Conservation (phyloP, 805 yeast species). For the Pichia paraexigua region DNA sequence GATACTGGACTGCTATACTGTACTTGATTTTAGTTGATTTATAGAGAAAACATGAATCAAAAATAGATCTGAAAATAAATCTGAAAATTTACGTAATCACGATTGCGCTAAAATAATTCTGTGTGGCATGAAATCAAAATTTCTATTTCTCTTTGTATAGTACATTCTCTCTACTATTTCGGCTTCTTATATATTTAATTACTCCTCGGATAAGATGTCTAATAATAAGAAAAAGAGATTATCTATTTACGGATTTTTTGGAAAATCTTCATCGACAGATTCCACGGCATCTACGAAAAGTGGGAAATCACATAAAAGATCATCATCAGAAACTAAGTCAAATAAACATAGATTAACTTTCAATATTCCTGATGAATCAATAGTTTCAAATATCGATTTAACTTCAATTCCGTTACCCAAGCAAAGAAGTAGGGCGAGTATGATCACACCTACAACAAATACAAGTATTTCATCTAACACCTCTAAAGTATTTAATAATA, state of each 20-base stretch:
- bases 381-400: constrained; percentile 2
- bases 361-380: constrained; percentile 7
- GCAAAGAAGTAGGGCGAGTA: background rate
- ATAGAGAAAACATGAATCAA: background rate
- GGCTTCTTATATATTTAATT: background rate
- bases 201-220: background rate
- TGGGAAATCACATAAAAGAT: background rate
- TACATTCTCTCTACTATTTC: background rate
- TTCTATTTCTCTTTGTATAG: background rate
- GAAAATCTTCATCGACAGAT: constrained; percentile 1
- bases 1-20: background rate
- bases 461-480: background rate
- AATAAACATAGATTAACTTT: constrained; percentile 3
- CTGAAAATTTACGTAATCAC: too few relatives aligned
- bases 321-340: background rate
- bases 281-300: background rate
- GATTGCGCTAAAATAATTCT: background rate
- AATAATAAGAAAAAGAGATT: constrained; percentile 9
- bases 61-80: too few relatives aligned
- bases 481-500: background rate
- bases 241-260: constrained; percentile 11
- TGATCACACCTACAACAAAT: background rate
- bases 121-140: background rate
- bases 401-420: background rate
- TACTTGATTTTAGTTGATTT: background rate